Evolutionary conservation across 495 filamentous ascomycete genomes (phyloP).

Genomic region (Xylaria grammica): DNA sequence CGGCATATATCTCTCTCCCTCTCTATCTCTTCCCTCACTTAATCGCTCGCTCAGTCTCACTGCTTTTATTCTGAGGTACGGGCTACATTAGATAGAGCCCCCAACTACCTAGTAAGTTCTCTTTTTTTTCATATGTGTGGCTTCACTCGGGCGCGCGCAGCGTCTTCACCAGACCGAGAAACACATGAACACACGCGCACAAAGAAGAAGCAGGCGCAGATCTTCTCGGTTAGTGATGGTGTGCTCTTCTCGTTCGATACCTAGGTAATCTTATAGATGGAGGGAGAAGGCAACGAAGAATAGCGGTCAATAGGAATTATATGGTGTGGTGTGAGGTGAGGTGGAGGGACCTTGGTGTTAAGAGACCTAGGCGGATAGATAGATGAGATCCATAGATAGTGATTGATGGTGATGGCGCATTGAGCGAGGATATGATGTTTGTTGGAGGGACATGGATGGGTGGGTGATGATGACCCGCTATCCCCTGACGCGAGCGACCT

Average conservation of each 20-base stretch:
- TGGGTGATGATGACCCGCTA: neutral
- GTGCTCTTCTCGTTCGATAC: neutral
- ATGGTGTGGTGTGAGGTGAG: constrained; percentile 3
- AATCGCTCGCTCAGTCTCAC: neutral
- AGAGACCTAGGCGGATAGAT: too few relatives aligned
- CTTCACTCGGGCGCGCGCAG: neutral
- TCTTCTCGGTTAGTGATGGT: neutral
- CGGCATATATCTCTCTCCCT: neutral
- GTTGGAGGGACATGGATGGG: constrained; percentile 9
- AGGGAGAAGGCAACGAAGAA: neutral
- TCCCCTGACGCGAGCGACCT: constrained; percentile 16
- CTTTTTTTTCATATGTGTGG: neutral
- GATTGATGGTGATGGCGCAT: constrained; percentile 17
- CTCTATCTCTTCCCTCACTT: constrained; percentile 5
- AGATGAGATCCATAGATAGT: neutral
- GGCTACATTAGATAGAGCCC: constrained; percentile 4
- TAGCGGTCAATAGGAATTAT: constrained; percentile 13
- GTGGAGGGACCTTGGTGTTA: too few relatives aligned
- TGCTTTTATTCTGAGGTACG: neutral
- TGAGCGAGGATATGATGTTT: constrained; percentile 14
- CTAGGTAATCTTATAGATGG: neutral
- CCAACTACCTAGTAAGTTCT: neutral
- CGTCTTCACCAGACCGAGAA: neutral
- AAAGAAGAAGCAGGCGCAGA: neutral
- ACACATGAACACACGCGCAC: neutral